A percentile compares a stretch with the other conserved stretches of the same genome.
Evolutionary conservation across 2,329 filamentous ascomycete species (phyloP).

Genomic region (Paraphaeosphaeria sporulosa): DNA sequence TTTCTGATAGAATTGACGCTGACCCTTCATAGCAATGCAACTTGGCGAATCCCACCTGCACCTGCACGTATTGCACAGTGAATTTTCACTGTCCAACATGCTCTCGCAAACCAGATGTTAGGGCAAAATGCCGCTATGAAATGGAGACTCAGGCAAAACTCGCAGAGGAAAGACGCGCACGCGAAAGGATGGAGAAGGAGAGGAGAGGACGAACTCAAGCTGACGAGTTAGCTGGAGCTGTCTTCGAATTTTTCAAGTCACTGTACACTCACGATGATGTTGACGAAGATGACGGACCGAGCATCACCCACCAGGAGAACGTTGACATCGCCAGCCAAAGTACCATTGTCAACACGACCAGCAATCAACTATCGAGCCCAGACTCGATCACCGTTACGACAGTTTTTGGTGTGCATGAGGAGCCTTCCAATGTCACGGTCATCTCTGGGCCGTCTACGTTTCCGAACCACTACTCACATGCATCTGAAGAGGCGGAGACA

Average conservation of each 20-base stretch:
- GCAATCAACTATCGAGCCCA: conserved; percentile 30
- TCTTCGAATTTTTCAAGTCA: conserved; percentile 44
- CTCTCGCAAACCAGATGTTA: conserved; percentile 41
- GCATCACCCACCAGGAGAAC: conserved; percentile 16
- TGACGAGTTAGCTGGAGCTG: conserved; percentile 44
- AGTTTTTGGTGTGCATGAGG: conserved; percentile 44
- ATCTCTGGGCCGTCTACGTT: conserved; percentile 30
- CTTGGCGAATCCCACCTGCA: conserved; percentile 40
- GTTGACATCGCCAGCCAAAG: conserved; percentile 14
- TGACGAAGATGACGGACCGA: conserved; percentile 2
- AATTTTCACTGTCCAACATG: conserved; percentile 52
- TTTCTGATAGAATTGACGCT: conserved; percentile 11
- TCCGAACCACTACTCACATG: not conserved
- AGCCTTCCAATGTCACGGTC: conserved; percentile 38
- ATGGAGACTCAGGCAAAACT: conserved; percentile 43
- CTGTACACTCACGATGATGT: conserved; percentile 27
- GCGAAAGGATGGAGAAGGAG: conserved; percentile 41
- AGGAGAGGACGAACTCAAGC: conserved; percentile 43
- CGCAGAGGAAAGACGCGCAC: conserved; percentile 39
- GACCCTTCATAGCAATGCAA: conserved; percentile 38
- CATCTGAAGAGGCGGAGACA: not conserved
- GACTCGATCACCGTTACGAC: conserved; percentile 47
- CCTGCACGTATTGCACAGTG: conserved; percentile 49
- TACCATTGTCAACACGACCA: not conserved
- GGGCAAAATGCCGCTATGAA: conserved; percentile 45